Conservation (phyloP, 768 basidiomycete genomes). For the Psilocybe azurescens region DNA sequence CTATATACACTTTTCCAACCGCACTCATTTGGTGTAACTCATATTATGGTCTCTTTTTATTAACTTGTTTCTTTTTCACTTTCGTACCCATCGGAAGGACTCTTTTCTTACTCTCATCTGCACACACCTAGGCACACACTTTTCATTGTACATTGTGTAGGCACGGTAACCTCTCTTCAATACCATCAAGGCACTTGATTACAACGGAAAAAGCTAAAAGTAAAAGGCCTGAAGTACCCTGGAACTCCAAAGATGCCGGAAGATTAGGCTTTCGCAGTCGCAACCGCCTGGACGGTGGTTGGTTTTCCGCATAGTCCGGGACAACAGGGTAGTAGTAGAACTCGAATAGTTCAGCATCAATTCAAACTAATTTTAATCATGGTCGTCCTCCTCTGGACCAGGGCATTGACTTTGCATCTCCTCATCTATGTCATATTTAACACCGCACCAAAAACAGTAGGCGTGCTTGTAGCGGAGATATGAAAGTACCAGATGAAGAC, state of each 20-base stretch:
- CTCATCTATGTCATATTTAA: conserved; percentile 64
- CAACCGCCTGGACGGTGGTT: background rate
- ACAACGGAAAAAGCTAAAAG: background rate
- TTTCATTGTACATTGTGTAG: conserved; percentile 14
- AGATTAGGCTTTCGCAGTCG: background rate
- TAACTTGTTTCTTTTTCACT: conserved; percentile 3
- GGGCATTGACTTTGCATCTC: conserved; percentile 75
- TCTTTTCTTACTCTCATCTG: conserved; percentile 9
- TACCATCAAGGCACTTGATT: conserved; percentile 5
- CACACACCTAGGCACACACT: conserved; percentile 10
- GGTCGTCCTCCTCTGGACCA: conserved; percentile 76
- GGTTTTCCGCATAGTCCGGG: conserved; percentile 3
- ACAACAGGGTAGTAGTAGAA: background rate
- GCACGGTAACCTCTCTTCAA: conserved; percentile 21
- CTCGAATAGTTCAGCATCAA: background rate
- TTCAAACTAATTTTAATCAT: conserved; percentile 55
- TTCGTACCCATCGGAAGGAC: conserved; percentile 11
- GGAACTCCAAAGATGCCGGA: background rate
- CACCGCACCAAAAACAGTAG: conserved; percentile 93
- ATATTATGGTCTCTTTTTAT: conserved; percentile 11
- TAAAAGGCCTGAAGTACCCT: background rate
- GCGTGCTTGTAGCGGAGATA: conserved; percentile 75
- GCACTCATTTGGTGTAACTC: conserved; percentile 19
- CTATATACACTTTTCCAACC: conserved; percentile 13
- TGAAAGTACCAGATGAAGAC: conserved; percentile 67